Evolutionary conservation across 805 yeast genomes (phyloP).

Genomic region (Monosporozyma solicola): DNA sequence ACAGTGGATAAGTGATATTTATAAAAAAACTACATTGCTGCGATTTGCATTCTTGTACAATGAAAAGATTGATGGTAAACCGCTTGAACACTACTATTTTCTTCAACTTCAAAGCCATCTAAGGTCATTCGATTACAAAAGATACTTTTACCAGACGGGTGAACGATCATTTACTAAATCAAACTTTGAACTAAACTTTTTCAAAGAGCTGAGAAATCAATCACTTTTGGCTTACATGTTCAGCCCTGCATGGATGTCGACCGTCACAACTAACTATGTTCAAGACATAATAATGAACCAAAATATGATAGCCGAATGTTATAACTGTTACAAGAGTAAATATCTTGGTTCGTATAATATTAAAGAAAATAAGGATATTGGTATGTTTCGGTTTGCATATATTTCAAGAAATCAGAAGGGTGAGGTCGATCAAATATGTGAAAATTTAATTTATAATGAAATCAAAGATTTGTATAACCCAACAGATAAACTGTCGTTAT

Average conservation of each 20-base stretch:
- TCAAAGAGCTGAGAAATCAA: not conserved
- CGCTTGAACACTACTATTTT: not conserved
- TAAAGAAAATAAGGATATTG: not conserved
- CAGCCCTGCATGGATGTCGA: not conserved
- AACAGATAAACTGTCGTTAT: not conserved
- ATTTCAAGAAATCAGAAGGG: not conserved
- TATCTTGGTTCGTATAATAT: not conserved
- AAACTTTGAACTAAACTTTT: not conserved
- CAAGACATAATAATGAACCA: not conserved
- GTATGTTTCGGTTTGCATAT: not conserved
- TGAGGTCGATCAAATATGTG: not conserved
- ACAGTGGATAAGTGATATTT: not conserved
- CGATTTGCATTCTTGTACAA: not conserved
- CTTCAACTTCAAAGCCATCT: not conserved
- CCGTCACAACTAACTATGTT: not conserved
- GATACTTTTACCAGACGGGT: not conserved
- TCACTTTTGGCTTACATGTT: not conserved
- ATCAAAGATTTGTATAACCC: not conserved
- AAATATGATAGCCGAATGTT: not conserved
- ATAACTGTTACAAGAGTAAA: not conserved
- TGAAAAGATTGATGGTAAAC: not conserved
- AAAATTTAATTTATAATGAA: not conserved
- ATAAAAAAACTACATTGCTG: not conserved
- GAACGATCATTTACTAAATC: not conserved
- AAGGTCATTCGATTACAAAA: not conserved